These are phyloP conservation scores for Dimargaris cristalligena DNA, from an alignment of 192 early-diverging fungal species.

Conservation along the genomic window DNA sequence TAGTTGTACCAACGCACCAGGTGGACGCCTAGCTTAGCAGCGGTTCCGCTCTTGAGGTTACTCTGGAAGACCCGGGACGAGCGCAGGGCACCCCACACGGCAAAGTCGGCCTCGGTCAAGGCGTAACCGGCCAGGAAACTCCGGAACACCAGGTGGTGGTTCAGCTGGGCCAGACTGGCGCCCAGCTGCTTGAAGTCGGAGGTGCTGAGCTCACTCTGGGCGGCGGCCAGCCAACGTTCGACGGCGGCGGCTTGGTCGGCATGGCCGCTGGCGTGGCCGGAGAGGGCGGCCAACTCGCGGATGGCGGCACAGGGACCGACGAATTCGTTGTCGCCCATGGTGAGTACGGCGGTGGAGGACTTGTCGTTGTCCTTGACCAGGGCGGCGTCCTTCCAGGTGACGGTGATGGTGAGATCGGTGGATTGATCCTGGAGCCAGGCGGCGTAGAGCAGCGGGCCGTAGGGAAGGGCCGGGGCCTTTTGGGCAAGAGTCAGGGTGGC, in stretches of 20 bases:
- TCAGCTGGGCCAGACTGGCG: conserved; percentile 43
- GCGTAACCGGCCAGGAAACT: conserved; percentile 67
- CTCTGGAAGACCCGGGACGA: conserved; percentile 62
- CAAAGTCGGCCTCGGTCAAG: conserved; percentile 62
- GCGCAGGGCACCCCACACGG: conserved; percentile 74
- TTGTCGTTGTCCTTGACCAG: conserved; percentile 23
- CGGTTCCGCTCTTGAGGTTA: conserved; percentile 53
- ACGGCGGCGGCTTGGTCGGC: conserved; percentile 17
- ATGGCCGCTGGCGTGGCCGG: neutral
- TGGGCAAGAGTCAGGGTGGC: conserved; percentile 35
- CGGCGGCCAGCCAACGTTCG: conserved; percentile 60
- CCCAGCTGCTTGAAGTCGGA: conserved; percentile 57
- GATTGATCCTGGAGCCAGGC: neutral
- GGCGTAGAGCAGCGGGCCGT: conserved; percentile 18
- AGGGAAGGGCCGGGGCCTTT: conserved; percentile 33
- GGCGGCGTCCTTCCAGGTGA: conserved; percentile 33
- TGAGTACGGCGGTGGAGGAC: conserved; percentile 21
- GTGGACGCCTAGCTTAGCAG: conserved; percentile 43
- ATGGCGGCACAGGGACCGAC: conserved; percentile 14
- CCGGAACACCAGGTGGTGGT: conserved; percentile 70
- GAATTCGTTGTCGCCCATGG: conserved; percentile 8
- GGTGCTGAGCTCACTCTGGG: conserved; percentile 36
- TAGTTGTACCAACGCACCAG: conserved; percentile 70
- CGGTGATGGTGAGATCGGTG: conserved; percentile 14
- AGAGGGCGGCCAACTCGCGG: conserved; percentile 8